phyloP scores from a whole-genome alignment of 176 grass and related monocot genomes.

The bread wheat (Triticum aestivum) region DNA sequence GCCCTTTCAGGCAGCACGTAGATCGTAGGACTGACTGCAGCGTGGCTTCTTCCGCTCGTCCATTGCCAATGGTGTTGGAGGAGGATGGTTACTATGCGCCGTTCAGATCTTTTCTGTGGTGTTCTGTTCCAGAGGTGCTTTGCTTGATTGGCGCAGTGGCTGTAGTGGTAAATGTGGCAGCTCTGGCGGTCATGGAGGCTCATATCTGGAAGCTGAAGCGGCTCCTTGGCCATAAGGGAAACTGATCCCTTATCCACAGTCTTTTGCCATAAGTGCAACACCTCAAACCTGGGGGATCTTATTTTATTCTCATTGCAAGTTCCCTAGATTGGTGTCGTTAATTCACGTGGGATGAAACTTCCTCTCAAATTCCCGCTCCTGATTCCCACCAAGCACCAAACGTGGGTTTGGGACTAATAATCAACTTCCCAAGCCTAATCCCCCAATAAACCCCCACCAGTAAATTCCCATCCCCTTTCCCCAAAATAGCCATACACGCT shows the following conservation, averaged over 20 bases:
- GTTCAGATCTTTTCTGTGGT: neutral
- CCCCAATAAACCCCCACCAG: no score
- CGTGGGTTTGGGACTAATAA: no score
- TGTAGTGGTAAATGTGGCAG: neutral
- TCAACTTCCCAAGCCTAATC: no score
- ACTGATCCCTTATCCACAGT: neutral
- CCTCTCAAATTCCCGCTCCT: no score
- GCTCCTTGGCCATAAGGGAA: constrained; percentile 7
- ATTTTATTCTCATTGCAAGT: neutral
- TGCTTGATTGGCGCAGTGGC: neutral
- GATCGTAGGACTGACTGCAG: neutral
- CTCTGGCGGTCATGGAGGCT: neutral
- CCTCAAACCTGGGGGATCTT: neutral
- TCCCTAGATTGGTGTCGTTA: neutral
- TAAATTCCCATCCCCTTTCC: no score
- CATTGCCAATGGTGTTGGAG: neutral
- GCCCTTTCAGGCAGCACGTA: neutral
- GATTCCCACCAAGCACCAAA: no score
- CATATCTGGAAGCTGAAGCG: neutral
- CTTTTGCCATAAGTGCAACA: neutral
- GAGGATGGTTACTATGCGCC: neutral
- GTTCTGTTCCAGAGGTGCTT: neutral
- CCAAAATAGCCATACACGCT: no score
- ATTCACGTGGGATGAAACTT: no score
- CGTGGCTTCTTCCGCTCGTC: neutral